Percentiles rank a stretch among this genome's conserved stretches.
These are phyloP conservation scores for Apium graveolens DNA, from an alignment of 129 eudicot species.

Conservation along the genomic window DNA sequence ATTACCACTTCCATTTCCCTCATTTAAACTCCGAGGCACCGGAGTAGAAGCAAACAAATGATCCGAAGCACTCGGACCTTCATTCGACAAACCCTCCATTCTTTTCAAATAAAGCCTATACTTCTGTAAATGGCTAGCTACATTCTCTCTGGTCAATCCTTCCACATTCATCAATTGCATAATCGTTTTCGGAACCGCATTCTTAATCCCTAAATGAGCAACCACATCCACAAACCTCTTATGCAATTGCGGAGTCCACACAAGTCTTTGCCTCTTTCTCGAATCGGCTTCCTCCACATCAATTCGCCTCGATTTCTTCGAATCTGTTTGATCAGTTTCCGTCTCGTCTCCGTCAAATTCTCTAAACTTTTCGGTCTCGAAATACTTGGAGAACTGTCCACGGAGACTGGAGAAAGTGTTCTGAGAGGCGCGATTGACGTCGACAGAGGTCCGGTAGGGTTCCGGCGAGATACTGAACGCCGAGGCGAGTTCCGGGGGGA, in stretches of 20 bases:
- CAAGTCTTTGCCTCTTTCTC: conserved; percentile 56
- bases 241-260: conserved; percentile 94
- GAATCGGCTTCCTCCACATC: conserved; percentile 8
- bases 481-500: conserved; percentile 55
- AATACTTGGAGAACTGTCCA: conserved; percentile 7
- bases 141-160: conserved; percentile 88
- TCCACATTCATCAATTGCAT: conserved; percentile 97
- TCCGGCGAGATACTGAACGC: conserved; percentile 84
- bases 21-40: conserved; percentile 58
- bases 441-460: conserved; percentile 48
- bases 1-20: conserved; percentile 2
- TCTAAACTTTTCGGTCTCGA: conserved; percentile 11
- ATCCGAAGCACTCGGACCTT: conserved; percentile 35
- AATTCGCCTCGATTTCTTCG: conserved; percentile 28
- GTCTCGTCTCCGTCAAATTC: conserved; percentile 25
- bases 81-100: conserved; percentile 45
- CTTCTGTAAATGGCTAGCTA: conserved; percentile 83
- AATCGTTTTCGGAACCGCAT: conserved; percentile 87
- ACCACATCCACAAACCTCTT: conserved; percentile 87
- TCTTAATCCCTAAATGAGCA: conserved; percentile 67
- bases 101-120: conserved; percentile 49
- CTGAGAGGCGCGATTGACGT: conserved; percentile 75
- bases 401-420: conserved; percentile 53
- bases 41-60: conserved; percentile 34
- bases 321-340: conserved; percentile 24